phyloP scores from a whole-genome alignment of 2,329 filamentous ascomycete genomes.

The Colletotrichum shisoi region DNA sequence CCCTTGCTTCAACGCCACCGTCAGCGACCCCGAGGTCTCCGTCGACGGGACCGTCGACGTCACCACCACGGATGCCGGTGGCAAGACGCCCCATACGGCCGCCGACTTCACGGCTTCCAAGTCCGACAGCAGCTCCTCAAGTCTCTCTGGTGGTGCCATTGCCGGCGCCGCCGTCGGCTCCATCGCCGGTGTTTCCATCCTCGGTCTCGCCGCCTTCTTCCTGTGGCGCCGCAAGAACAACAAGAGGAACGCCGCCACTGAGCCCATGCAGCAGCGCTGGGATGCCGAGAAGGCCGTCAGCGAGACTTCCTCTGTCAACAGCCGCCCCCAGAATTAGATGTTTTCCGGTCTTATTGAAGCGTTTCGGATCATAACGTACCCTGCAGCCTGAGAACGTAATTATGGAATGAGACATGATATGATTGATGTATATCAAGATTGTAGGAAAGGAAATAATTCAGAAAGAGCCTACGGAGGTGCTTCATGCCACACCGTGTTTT shows the following conservation, averaged over 20 bases:
- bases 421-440: slow-evolving; percentile 15
- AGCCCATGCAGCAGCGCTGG: slow-evolving; percentile 39
- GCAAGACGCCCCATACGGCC: slow-evolving; percentile 39
- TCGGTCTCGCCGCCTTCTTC: slow-evolving; percentile 68
- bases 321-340: slow-evolving; percentile 1
- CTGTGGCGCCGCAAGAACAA: slow-evolving; percentile 53
- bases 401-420: slow-evolving; percentile 6
- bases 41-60: slow-evolving; percentile 38
- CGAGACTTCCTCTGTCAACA: slow-evolving; percentile 36
- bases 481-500: not conserved
- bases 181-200: slow-evolving; percentile 66
- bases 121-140: slow-evolving; percentile 40
- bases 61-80: slow-evolving; percentile 36
- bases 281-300: slow-evolving; percentile 41
- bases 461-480: not conserved
- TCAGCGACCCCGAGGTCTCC: slow-evolving; percentile 43
- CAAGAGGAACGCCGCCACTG: slow-evolving; percentile 27
- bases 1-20: slow-evolving; percentile 57
- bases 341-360: not conserved
- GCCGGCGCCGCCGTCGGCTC: slow-evolving; percentile 78
- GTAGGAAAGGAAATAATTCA: slow-evolving; percentile 3
- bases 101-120: slow-evolving; percentile 43
- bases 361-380: not conserved
- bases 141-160: slow-evolving; percentile 72
- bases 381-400: not conserved